phyloP scores from a whole-genome alignment of 768 basidiomycete species.

The Galerina marginata region DNA sequence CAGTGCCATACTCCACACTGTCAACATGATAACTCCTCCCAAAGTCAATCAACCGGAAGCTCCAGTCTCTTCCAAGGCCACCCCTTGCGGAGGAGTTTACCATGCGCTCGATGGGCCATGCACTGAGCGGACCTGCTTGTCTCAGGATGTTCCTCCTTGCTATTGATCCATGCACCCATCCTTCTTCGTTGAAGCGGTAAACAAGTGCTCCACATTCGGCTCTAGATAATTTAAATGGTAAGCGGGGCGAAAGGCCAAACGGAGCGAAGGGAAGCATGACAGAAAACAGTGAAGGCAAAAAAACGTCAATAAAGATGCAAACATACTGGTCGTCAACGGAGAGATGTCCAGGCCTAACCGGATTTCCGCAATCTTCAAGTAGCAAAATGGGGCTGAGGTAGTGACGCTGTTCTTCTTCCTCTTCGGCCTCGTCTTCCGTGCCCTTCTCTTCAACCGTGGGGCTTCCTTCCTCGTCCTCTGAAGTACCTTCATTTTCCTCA shows the following conservation, averaged over 20 bases:
- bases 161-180: slow-evolving; percentile 42
- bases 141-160: slow-evolving; percentile 40
- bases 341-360: slow-evolving; percentile 27
- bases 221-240: slow-evolving; percentile 18
- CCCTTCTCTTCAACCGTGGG: background rate
- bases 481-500: background rate
- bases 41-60: slow-evolving; percentile 48
- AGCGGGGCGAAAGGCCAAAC: background rate
- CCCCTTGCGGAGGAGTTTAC: slow-evolving; percentile 10
- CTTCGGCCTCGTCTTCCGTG: slow-evolving; percentile 6
- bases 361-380: slow-evolving; percentile 44
- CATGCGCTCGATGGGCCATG: slow-evolving; percentile 14
- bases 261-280: background rate
- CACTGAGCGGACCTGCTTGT: slow-evolving; percentile 37
- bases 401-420: slow-evolving; percentile 2
- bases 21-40: slow-evolving; percentile 26
- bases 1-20: background rate
- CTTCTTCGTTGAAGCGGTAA: slow-evolving; percentile 38
- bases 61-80: slow-evolving; percentile 19
- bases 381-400: slow-evolving; percentile 46
- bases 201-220: slow-evolving; percentile 44
- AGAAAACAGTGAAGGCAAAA: no score
- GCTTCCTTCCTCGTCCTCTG: background rate
- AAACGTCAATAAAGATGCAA: no score
- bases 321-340: slow-evolving; percentile 41